These are phyloP conservation scores for Zoysia matrella DNA, from an alignment of 202 grass and related monocot genomes.

Conservation along the genomic window DNA sequence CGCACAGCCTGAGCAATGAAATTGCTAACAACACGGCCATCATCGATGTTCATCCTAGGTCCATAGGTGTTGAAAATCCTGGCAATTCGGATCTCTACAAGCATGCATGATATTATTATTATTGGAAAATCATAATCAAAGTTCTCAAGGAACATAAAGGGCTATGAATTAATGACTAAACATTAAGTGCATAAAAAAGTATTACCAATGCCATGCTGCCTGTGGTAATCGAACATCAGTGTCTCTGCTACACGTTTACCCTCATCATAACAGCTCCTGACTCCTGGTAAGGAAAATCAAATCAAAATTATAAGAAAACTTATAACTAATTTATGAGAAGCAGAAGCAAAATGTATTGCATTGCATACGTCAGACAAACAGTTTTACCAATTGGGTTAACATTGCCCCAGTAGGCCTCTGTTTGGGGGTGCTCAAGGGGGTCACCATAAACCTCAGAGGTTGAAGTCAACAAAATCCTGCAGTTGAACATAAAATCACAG, in stretches of 20 bases:
- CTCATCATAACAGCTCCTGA: conserved; percentile 99
- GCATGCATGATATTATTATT: conserved; percentile 27
- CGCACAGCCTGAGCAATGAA: conserved; percentile 82
- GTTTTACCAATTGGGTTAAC: conserved; percentile 96
- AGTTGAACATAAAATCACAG: conserved; percentile 23
- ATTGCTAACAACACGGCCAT: conserved; percentile 59
- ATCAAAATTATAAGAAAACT: conserved; percentile 31
- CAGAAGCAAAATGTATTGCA: conserved; percentile 6
- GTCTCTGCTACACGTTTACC: conserved; percentile 99
- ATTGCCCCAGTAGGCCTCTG: conserved; percentile 99
- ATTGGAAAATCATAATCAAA: conserved; percentile 7
- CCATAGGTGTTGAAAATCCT: conserved; percentile 99
- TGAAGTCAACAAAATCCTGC: conserved; percentile 95
- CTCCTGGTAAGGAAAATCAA: conserved; percentile 63
- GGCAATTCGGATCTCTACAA: conserved; percentile 93
- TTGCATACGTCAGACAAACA: conserved; percentile 26
- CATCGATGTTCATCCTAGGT: conserved; percentile 99
- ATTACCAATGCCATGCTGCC: conserved; percentile 97
- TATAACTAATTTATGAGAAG: conserved; percentile 12
- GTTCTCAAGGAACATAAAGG: conserved; percentile 14
- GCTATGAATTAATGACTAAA: conserved; percentile 14
- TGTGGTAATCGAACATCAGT: conserved; percentile 99
- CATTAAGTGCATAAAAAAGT: conserved; percentile 27
- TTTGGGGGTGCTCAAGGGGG: conserved; percentile 96
- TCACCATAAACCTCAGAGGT: conserved; percentile 99